Base-by-base conservation (phyloP, 139 green algal genomes). In the Chlorella sp. region DNA sequence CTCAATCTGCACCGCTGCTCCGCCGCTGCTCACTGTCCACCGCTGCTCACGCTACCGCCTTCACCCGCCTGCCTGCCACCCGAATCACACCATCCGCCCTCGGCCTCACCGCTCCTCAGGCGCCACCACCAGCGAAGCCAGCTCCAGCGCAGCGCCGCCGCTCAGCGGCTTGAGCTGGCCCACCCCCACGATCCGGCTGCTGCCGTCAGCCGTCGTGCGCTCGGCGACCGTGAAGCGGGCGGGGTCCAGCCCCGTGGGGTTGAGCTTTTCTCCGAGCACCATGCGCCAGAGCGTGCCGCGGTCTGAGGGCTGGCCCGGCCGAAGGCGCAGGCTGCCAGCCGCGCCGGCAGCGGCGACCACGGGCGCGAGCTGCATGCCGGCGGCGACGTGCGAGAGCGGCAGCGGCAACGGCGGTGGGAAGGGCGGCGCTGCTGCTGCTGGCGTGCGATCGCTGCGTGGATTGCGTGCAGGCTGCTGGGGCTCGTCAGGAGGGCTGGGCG, bases 221-320 rank as follows among this genome's bases (percentile, higher is more conserved):
- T 82, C 76, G 2, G 76, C 76, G 7, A 82, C 76, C 0, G 57
- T 82, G 76, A 82, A 82, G 25, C 76, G 76, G 34, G 65, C 60
- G 20, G 76, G 76, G 23, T 82, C 36, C 47, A 82, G 13, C 2
- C 55, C 36, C 26, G 71, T 63, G 25, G 76, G 76, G 60, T 82
- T 82, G 13, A 82, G 41, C 36, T 72, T 72, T 21, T 82, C 76
- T 3, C 60, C 34, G 25, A 72, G 36, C 2, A 82, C 41, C 26
- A 36, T 63, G 4, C 63, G 39, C 15, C 28, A 30, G 26, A 82
- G 26, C 4, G 65, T 25, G 25, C 51, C 20, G 3, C 30, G n/a
- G 13, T 82, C 76, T 7, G 26, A 26, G 60, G 76, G 25, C 12
- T 26, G 36, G 20, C 76, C 76, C 2, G 76, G 57, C 26, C 76